Evolutionary conservation across 2,329 filamentous ascomycete genomes (phyloP), one percentile per base, ranked within the genome.

Genomic region (Cadophora gregata): DNA sequence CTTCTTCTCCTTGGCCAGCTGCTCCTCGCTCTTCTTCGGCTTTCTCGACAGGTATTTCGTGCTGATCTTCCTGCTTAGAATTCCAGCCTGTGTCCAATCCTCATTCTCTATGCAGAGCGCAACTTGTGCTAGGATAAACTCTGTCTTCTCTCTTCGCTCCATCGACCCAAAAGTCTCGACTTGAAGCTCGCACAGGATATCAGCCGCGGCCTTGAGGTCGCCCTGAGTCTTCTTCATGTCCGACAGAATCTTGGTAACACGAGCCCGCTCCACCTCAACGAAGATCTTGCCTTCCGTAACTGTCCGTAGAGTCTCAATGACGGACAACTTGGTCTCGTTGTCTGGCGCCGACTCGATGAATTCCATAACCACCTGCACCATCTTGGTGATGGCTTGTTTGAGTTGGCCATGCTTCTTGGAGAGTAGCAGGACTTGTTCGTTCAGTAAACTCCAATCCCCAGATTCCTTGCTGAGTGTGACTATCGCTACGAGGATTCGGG

Each of bases 371-470:
- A 90, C 91, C 84, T 99, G 96, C 68, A 99, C 94, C 96, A 99
- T 99, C 84, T 95, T 96, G 75, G 96, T 98, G 76, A 94, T 96
- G 77, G 96, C 96, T 82, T 98, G 96, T 82, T 99, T 99, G 78
- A 99, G 93, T 84, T 99, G 96, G 75, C 94, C 93, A 91, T 99
- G 96, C 85, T 99, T 99, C 89, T 99, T 99, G 72, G 96, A 98
- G 66, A 99, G 86, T 71, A 97, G 86, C 75, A 97, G 86, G 70
- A 97, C 93, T 82, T 99, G 96, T 82, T 99, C 96, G 79, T 97
- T 98, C 81, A 99, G 87, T 76, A 97, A 83, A 79, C 88, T 90
- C 96, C 96, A 99, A 80, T 99, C 93, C 73, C 90, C 90, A 24
- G 92, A 89, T 80, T 97, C 86, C 82, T 97, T 98, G 84, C 93